Evolutionary conservation across 1,284 basidiomycete genomes (phyloP), one percentile per base, ranked within the genome.

Genomic region (Anthracocystis setariae): DNA sequence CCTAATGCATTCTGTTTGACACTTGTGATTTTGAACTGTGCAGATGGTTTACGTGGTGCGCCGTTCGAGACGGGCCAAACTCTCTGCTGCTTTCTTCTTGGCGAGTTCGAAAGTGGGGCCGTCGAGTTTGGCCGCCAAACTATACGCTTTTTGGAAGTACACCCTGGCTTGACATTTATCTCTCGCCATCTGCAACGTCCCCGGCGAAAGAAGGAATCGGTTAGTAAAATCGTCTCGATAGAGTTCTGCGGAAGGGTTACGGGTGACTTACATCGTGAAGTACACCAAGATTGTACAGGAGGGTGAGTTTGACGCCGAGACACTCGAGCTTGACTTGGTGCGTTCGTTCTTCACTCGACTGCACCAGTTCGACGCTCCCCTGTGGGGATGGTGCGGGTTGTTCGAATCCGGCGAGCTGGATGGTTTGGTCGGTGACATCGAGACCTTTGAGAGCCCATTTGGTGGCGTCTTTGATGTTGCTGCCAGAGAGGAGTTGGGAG

Each of bases 371-470:
- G 13, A 55, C 50, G 20, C 37, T 65, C 20, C 39, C n/a, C n/a
- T n/a, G n/a, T n/a, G n/a, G n/a, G n/a, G n/a, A 5, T 9, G 12
- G 21, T 44, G 52, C 32, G 33, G 51, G 12, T 37, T 29, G 12
- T 17, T 69, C 57, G 45, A 78, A 81, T 4, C 79, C 77, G 1
- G 77, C 73, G 43, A 71, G 43, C 38, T 61, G 50, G 17, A 75
- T 68, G 1, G 79, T 77, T n/a, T 58, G 53, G n/a, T 74, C 67
- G 4, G 72, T 76, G 10, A 81, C 55, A 35, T 80, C 77, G 21
- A 82, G 58, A 15, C 80, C 80, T 44, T 80, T 80, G 24, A 53
- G 43, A 23, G 79, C 79, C 80, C 80, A 82, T n/a, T 70, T 69
- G 21, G 66, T 53, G 3, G 78, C 80, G 46, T 77, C 72, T n/a